phyloP scores from a whole-genome alignment of 257 asterid genomes.

The Solanum boliviense region DNA sequence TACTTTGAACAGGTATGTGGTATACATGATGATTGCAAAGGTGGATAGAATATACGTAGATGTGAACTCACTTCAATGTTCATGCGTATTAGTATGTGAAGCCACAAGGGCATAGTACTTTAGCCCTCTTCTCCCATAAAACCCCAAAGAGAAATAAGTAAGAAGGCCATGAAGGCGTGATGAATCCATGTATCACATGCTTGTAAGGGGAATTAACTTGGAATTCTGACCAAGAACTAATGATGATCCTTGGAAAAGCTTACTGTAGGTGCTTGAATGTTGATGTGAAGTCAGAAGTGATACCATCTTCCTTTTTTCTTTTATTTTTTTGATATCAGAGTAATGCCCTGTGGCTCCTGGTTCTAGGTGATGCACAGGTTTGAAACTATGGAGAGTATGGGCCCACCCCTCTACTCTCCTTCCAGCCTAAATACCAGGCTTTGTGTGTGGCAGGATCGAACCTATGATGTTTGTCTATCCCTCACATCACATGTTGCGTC shows the following conservation, averaged over 20 bases:
- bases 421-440: neutral
- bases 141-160: neutral
- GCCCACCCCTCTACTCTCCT: neutral
- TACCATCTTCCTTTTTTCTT: neutral
- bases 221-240: neutral
- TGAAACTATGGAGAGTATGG: neutral
- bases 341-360: neutral
- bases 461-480: neutral
- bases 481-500: neutral
- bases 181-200: neutral
- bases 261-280: neutral
- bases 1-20: slow-evolving; percentile 88
- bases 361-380: neutral
- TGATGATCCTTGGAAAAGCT: neutral
- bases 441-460: neutral
- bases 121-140: neutral
- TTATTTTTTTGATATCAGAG: neutral
- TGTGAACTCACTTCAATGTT: neutral
- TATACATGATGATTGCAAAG: neutral
- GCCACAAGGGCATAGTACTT: neutral
- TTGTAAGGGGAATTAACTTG: neutral
- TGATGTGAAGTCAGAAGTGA: neutral
- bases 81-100: neutral
- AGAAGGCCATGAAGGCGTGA: neutral
- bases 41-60: neutral